Evolutionary conservation across 306 rosid genomes (phyloP).

Genomic region (Herpetospermum pedunculosum): DNA sequence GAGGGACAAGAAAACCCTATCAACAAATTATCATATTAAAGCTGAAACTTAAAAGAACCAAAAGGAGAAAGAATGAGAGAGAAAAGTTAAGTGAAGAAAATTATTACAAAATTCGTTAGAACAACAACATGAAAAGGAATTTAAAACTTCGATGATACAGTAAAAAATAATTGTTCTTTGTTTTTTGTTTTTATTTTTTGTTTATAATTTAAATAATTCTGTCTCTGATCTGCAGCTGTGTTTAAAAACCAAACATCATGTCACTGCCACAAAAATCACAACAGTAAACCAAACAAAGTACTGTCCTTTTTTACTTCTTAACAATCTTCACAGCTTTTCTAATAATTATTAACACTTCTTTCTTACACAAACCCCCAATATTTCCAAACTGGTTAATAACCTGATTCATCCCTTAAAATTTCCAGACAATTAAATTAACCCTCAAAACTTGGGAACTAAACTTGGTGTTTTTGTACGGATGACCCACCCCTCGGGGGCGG

Average conservation of each 20-base stretch:
- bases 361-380: not conserved
- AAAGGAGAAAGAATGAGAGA: not conserved
- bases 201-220: not conserved
- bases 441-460: no score
- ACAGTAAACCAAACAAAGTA: not conserved
- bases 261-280: slow-evolving; percentile 10
- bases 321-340: not conserved
- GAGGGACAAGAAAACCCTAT: no score
- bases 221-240: not conserved
- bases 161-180: not conserved
- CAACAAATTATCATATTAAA: no score
- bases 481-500: no score
- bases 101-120: not conserved
- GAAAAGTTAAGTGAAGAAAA: not conserved
- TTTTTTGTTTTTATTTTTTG: not conserved
- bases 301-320: not conserved
- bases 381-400: not conserved
- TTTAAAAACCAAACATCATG: not conserved
- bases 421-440: not conserved
- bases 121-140: not conserved
- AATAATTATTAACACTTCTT: not conserved
- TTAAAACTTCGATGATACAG: not conserved
- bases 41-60: not conserved
- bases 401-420: not conserved
- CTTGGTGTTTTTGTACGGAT: no score